These are phyloP conservation scores for Phytophthora citrophthora DNA, from an alignment of 352 stramenopile species.

Conservation along the genomic window DNA sequence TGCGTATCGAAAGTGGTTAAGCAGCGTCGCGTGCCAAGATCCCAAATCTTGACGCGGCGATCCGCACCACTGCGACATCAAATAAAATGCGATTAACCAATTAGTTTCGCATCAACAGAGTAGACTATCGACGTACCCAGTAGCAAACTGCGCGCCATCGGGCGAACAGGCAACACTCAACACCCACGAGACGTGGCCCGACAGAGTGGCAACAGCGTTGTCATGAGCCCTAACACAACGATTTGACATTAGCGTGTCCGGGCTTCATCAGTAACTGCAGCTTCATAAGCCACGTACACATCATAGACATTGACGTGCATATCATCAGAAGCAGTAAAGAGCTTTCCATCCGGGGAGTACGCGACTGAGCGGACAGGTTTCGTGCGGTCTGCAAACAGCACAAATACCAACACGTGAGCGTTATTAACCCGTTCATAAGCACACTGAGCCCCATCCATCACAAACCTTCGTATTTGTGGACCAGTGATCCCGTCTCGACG, in stretches of 20 bases:
- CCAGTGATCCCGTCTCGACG: slow-evolving; percentile 71
- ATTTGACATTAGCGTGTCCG: neutral
- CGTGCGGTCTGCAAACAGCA: slow-evolving; percentile 60
- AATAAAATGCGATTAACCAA: slow-evolving; percentile 1
- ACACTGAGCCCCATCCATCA: neutral
- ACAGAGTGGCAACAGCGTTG: slow-evolving; percentile 84
- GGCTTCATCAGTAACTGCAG: no score
- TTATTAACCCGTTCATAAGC: neutral
- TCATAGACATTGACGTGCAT: slow-evolving; percentile 94
- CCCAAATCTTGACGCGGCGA: slow-evolving; percentile 93
- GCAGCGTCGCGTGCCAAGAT: slow-evolving; percentile 87
- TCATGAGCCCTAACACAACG: slow-evolving; percentile 56
- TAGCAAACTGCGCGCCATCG: slow-evolving; percentile 87
- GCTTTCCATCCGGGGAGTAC: slow-evolving; percentile 85
- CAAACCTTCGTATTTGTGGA: slow-evolving; percentile 89
- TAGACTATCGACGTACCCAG: slow-evolving; percentile 48
- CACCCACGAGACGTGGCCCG: slow-evolving; percentile 91
- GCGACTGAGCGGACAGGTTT: slow-evolving; percentile 89
- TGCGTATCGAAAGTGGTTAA: slow-evolving; percentile 92
- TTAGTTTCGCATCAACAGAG: no score
- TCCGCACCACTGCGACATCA: slow-evolving; percentile 68
- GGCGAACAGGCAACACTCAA: slow-evolving; percentile 86
- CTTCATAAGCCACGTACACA: slow-evolving; percentile 61
- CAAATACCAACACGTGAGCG: slow-evolving; percentile 9
- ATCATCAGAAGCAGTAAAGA: slow-evolving; percentile 91